Conservation (phyloP, 1,139 yeast species). For the Ogataea hybrid region DNA sequence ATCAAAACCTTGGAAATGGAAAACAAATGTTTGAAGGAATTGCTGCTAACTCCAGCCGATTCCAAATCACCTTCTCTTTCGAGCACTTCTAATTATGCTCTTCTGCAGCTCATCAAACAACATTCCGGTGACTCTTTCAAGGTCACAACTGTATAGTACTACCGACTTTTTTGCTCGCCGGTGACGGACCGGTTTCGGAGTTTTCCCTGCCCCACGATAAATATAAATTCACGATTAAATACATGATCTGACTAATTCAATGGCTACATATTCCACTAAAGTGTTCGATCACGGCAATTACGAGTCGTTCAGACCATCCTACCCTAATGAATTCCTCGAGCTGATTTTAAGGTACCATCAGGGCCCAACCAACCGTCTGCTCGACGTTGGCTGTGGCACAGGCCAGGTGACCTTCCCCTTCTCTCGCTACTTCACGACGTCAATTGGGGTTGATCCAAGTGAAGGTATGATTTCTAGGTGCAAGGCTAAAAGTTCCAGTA, state of each 20-base stretch:
- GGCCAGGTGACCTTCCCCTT: slow-evolving; percentile 70
- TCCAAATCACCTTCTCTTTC: background rate
- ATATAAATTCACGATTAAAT: background rate
- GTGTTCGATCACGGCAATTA: slow-evolving; percentile 58
- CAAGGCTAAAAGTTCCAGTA: background rate
- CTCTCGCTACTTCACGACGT: slow-evolving; percentile 37
- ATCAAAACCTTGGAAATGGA: slow-evolving; percentile 64
- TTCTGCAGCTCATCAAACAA: slow-evolving; percentile 23
- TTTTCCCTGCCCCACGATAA: background rate
- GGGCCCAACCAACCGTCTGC: slow-evolving; percentile 5
- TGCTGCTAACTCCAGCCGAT: slow-evolving; percentile 39
- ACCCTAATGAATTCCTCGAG: slow-evolving; percentile 52
- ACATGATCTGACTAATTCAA: slow-evolving; percentile 23
- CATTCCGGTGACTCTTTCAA: slow-evolving; percentile 22
- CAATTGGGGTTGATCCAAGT: slow-evolving; percentile 68
- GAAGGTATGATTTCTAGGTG: slow-evolving; percentile 47
- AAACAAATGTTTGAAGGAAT: slow-evolving; percentile 70
- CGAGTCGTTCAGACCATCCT: slow-evolving; percentile 59
- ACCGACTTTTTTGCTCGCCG: background rate
- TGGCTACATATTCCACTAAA: slow-evolving; percentile 61
- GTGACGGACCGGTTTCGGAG: slow-evolving; percentile 2
- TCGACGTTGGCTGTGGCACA: slow-evolving; percentile 82
- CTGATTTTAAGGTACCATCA: slow-evolving; percentile 28
- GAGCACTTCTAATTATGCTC: slow-evolving; percentile 25
- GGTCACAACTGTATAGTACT: slow-evolving; percentile 21